Evolutionary conservation across 140 eudicot species (phyloP), one percentile per base, ranked within the genome.

Genomic region (Senecio squalidus): DNA sequence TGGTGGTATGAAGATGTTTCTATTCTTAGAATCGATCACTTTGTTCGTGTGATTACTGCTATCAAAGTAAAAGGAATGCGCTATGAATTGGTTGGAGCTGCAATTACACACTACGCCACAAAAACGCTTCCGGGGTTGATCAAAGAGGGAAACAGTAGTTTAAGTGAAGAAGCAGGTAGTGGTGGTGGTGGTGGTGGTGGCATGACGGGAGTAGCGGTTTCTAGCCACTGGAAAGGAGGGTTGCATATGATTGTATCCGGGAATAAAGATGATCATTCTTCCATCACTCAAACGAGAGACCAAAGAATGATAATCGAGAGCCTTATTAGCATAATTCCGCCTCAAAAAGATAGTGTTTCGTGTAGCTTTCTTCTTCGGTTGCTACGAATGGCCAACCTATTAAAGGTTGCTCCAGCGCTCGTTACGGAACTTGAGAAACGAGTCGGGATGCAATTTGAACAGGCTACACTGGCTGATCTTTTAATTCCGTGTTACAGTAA

Each of bases 1-100:
- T 91, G 98, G 95, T 91, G 98, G 98, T 91, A 73, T 66, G 98
- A 91, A 54, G 94, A 86, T 60, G 86, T 81, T n/a, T 80, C 98
- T 5, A 69, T 86, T 31, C 88, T 91, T 10, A 61, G 90, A 62
- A 90, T 90, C 51, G 97, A 90, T 70, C 95, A 90, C 49, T 86
- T 90, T 47, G 97, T 91, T 24, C 82, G 98, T 9, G 98, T 91
- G 26, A 71, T 91, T 0, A 86, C 90, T 0, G 98, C 96, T 1
- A 86, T 91, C 25, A 91, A 83, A 50, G 95, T 86, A 4, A 91
- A 91, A 51, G 98, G 98, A 5, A 91, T 86, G 91, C 82, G 81
- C 13, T 66, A 62, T 25, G 86, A 86, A 23, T 26, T 83, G 25
- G 69, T 91, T 43, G 98, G 98, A 18, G 82, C 96, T 22, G 82